Percentiles rank a stretch among this genome's conserved stretches.
These are phyloP conservation scores for Trametes maxima DNA, from an alignment of 768 basidiomycete species.

Conservation along the genomic window DNA sequence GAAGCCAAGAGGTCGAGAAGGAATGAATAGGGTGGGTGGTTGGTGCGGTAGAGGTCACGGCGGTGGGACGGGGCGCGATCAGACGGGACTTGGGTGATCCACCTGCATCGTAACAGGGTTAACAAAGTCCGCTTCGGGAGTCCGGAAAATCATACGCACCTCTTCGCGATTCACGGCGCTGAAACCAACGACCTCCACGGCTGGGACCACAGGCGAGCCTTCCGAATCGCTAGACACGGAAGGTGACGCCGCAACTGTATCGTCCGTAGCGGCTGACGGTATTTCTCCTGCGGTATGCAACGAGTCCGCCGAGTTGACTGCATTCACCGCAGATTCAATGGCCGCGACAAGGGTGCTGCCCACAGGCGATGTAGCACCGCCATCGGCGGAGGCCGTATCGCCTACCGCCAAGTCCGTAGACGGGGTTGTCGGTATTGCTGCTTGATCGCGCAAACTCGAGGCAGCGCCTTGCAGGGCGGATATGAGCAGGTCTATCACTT, in stretches of 20 bases:
- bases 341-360: neutral
- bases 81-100: too few relatives aligned
- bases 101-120: neutral
- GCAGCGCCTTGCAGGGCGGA: conserved; percentile 2
- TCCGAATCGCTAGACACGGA: neutral
- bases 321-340: neutral
- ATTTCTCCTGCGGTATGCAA: too few relatives aligned
- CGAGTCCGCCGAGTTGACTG: neutral
- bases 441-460: neutral
- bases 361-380: neutral
- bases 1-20: neutral
- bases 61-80: too few relatives aligned
- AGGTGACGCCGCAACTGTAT: neutral
- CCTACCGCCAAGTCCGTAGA: neutral
- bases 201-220: neutral
- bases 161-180: conserved; percentile 2
- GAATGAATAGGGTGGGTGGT: too few relatives aligned
- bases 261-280: neutral
- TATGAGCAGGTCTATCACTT: conserved; percentile 13
- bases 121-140: neutral
- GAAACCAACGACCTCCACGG: conserved; percentile 8
- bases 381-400: neutral
- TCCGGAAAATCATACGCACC: neutral
- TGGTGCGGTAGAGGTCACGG: too few relatives aligned
- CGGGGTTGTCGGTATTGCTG: neutral